A percentile compares a stretch with the other conserved stretches of the same genome.
phyloP scores from a whole-genome alignment of 2,329 filamentous ascomycete species.

The Botryotinia narcissicola region DNA sequence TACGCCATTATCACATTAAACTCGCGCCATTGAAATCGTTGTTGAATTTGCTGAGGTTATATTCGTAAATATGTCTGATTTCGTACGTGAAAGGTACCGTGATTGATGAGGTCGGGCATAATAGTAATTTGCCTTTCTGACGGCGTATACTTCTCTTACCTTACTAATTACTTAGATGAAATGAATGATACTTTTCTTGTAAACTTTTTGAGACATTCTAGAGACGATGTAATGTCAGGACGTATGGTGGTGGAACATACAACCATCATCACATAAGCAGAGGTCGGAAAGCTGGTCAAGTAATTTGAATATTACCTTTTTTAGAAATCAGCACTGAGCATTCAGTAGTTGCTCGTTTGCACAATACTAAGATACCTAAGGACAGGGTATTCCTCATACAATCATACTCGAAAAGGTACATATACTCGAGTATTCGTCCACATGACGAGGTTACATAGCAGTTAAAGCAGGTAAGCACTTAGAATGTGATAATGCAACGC shows the following conservation, averaged over 20 bases:
- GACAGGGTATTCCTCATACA: background rate
- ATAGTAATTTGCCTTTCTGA: slow-evolving; percentile 4
- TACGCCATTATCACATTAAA: background rate
- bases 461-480: slow-evolving; percentile 16
- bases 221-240: slow-evolving; percentile 10
- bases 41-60: slow-evolving; percentile 6
- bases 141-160: slow-evolving; percentile 8
- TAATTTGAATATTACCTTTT: background rate
- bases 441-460: background rate
- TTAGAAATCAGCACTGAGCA: background rate
- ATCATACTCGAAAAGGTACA: background rate
- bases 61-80: background rate
- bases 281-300: background rate
- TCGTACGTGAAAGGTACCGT: background rate
- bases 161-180: slow-evolving; percentile 6
- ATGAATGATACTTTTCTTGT: slow-evolving; percentile 16
- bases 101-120: slow-evolving; percentile 4
- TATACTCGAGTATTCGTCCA: background rate
- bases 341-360: background rate
- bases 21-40: slow-evolving; percentile 2
- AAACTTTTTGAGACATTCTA: slow-evolving; percentile 19
- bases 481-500: slow-evolving; percentile 11
- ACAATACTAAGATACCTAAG: background rate
- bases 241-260: slow-evolving; percentile 9
- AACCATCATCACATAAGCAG: slow-evolving; percentile 15